These are phyloP conservation scores for Fusarium sp. DNA, from an alignment of 2,329 filamentous ascomycete species.

Conservation along the genomic window DNA sequence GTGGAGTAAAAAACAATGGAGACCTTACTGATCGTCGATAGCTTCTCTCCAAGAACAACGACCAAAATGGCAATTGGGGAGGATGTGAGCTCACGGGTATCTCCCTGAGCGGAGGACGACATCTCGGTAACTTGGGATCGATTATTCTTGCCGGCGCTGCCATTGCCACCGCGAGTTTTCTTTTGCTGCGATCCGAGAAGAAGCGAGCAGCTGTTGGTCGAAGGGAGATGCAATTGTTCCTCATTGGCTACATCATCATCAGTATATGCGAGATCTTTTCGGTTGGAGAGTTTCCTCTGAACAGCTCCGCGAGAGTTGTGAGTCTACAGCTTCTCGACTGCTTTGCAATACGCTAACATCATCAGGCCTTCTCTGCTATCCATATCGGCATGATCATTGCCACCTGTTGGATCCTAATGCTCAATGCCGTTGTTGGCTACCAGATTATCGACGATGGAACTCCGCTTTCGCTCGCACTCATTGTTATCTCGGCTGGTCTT, in stretches of 20 bases:
- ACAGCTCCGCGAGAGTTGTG: constrained; percentile 76
- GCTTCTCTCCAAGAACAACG: constrained; percentile 68
- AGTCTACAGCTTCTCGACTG: constrained; percentile 47
- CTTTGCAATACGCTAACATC: constrained; percentile 32
- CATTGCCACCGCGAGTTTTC: constrained; percentile 72
- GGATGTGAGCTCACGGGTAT: constrained; percentile 85
- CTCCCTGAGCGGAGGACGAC: constrained; percentile 69
- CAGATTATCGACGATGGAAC: constrained; percentile 96
- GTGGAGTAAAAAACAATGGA: constrained; percentile 36
- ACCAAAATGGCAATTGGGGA: constrained; percentile 69
- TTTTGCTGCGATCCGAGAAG: constrained; percentile 83
- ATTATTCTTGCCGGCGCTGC: constrained; percentile 85
- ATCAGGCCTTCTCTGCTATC: constrained; percentile 84
- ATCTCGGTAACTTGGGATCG: constrained; percentile 90
- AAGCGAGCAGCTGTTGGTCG: constrained; percentile 95
- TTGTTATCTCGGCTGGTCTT: constrained; percentile 74
- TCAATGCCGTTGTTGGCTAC: constrained; percentile 93
- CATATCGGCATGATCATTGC: constrained; percentile 92
- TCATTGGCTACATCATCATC: constrained; percentile 85
- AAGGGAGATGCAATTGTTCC: constrained; percentile 96
- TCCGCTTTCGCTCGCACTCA: constrained; percentile 80
- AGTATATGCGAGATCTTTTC: constrained; percentile 97
- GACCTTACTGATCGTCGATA: constrained; percentile 39
- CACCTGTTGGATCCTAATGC: constrained; percentile 88
- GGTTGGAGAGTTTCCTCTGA: constrained; percentile 86